These are phyloP conservation scores for Mycosphaerella sp. DNA, from an alignment of 2,329 filamentous ascomycete species.

Conservation along the genomic window DNA sequence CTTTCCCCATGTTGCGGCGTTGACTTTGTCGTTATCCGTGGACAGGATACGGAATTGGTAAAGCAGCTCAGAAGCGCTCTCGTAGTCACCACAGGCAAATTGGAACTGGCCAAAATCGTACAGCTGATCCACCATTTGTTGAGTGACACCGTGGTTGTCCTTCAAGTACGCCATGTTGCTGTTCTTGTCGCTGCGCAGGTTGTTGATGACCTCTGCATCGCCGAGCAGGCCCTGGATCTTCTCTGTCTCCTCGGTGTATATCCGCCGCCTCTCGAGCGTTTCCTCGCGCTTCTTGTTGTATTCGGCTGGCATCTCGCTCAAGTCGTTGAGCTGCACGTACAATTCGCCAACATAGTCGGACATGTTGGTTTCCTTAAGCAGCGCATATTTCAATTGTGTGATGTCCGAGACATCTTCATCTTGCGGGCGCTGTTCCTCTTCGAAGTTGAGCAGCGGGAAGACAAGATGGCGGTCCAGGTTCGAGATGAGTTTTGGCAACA, in stretches of 20 bases:
- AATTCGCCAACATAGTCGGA: conserved; percentile 92
- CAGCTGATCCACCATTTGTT: conserved; percentile 91
- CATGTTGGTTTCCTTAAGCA: conserved; percentile 98
- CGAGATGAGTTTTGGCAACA: conserved; percentile 82
- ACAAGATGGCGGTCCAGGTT: conserved; percentile 94
- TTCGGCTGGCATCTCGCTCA: conserved; percentile 71
- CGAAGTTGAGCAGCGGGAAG: conserved; percentile 92
- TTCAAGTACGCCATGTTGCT: conserved; percentile 98
- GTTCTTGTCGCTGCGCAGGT: conserved; percentile 91
- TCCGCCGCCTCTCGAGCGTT: conserved; percentile 73
- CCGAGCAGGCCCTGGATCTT: conserved; percentile 83
- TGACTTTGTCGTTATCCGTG: conserved; percentile 96
- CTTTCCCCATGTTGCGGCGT: conserved; percentile 95
- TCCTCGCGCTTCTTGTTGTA: conserved; percentile 85
- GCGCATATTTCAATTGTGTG: conserved; percentile 80
- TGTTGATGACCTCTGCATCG: conserved; percentile 82
- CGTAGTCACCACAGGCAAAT: conserved; percentile 95
- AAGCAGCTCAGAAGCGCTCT: conserved; percentile 79
- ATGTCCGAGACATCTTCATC: conserved; percentile 72
- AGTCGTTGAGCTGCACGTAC: conserved; percentile 80
- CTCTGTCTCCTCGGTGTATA: conserved; percentile 77
- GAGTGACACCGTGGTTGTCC: conserved; percentile 89
- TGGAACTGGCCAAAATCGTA: conserved; percentile 96
- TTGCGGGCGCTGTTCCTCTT: conserved; percentile 68
- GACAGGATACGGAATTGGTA: conserved; percentile 98